Base-by-base conservation (phyloP, 331 rosid genomes). In the Rosa hybrid region DNA sequence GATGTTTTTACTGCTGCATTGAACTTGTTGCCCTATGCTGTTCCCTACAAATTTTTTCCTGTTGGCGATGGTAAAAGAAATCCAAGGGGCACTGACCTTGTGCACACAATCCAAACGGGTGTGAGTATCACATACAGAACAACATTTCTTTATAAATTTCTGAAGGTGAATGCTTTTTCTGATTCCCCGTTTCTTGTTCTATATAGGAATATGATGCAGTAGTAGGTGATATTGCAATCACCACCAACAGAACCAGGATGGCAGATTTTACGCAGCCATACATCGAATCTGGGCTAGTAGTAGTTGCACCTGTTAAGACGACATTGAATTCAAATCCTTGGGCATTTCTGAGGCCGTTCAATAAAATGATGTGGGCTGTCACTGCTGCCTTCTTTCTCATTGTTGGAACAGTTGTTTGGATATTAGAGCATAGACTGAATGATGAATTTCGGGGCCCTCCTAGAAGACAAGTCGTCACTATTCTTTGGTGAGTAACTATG, bases 381-480 rank as follows among this genome's bases (percentile, higher is more conserved):
- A 93, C 94, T 4, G 97, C 93, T 50, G 5, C 62, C 30, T 90
- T 85, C 83, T 91, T 93, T 86, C 81, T 93, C 63, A 48, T 89
- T 53, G 85, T 91, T 16, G 98, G 98, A 82, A 86, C 89, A 44
- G 97, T 84, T 75, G 86, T 93, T 79, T 93, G 98, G 98, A 81
- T 93, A 78, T 84, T 93, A 86, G 98, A 93, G 90, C 98, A 93
- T 77, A 87, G 94, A 79, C 84, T 74, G 77, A 93, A 93, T 62
- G 94, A 93, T 83, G 98, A 93, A 0, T 93, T 93, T 70, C 91
- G 98, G 16, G 98, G 98, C 71, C 93, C 98, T 78, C 98, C 98
- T 7, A 91, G 70, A 78, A 86, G 68, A 81, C 98, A 93, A 85
- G 3, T 87, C 17, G 81, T 87, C 75, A 93, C 98, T 34, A 34